Conservation (phyloP, 1,284 basidiomycete genomes). For the Tilletia indica region DNA sequence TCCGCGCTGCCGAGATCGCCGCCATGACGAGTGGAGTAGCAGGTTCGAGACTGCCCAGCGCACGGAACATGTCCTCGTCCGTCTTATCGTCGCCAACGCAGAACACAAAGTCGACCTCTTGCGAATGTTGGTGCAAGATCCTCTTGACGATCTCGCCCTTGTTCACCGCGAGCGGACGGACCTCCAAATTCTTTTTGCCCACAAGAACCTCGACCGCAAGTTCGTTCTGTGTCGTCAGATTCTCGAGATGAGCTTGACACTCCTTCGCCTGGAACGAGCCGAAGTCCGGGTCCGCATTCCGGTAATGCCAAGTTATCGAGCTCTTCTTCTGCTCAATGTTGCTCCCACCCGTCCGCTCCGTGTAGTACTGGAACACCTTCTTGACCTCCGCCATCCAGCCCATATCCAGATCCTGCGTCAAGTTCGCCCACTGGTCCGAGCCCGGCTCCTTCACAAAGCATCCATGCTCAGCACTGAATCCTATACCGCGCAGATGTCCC, state of each 20-base stretch:
- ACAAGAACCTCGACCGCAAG: conserved; percentile 57
- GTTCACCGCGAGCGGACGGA: conserved; percentile 88
- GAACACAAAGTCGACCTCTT: conserved; percentile 84
- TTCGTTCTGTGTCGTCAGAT: conserved; percentile 60
- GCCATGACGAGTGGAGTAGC: conserved; percentile 1
- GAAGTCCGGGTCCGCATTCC: conserved; percentile 89
- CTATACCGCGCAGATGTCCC: conserved; percentile 76
- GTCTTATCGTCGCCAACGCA: conserved; percentile 98
- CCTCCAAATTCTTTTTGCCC: conserved; percentile 98
- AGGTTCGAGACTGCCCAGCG: conserved; percentile 37
- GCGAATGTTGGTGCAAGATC: conserved; percentile 84
- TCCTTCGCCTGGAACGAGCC: conserved; percentile 69
- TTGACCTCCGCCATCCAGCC: conserved; percentile 93
- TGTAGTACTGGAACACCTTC: conserved; percentile 94
- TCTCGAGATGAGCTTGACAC: conserved; percentile 92
- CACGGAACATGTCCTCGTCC: conserved; percentile 55
- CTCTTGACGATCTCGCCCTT: conserved; percentile 98
- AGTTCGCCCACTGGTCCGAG: conserved; percentile 75
- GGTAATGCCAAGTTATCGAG: conserved; percentile 97
- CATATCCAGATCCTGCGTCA: conserved; percentile 91
- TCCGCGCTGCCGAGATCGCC: conserved; percentile 1
- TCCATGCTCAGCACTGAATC: conserved; percentile 94
- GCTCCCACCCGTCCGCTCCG: conserved; percentile 88
- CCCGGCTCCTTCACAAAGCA: conserved; percentile 78
- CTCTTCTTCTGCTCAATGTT: conserved; percentile 96